Evolutionary conservation across 1,284 basidiomycete species (phyloP), one percentile per base, ranked within the genome.

Genomic region (Meripilus lineatus): DNA sequence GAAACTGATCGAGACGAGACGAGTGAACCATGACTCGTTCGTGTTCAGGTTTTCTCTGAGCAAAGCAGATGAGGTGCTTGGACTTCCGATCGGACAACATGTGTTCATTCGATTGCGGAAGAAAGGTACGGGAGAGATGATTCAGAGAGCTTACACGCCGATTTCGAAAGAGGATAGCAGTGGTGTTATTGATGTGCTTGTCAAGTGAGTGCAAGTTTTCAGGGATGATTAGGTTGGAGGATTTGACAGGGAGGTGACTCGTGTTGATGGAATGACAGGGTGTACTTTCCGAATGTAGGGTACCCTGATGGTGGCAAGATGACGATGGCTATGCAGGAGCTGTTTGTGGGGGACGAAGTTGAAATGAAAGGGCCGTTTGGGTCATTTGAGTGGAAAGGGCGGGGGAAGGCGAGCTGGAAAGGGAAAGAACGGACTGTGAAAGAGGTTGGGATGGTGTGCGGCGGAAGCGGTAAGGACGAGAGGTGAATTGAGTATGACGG

Each of bases 311-410:
- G 81, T 13, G 81, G 82, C 3, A 73, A 71, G 49, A 81, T 83
- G 77, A 72, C 79, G 1, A 65, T 65, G 24, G 72, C 69, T 1
- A 71, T 84, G 49, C 59, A 74, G 38, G 65, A 71, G 48, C 68
- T 85, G 3, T 47, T 57, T 7, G 50, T 75, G 3, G 79, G 73
- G 6, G 77, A 81, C 40, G 51, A 34, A 3, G 59, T 81, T n/a
- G 78, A 84, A 49, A 53, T 84, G 40, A 84, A 83, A 55, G 83
- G 82, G 0, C 83, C 82, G 0, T 59, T 83, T 2, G 82, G 82
- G 0, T 71, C 70, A 1, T 84, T 84, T 57, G 58, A 69, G 13
- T 83, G 77, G 71, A 57, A 68, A 4, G 77, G 78, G 0, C 50
- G 61, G 10, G 70, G 72, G 0, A 53, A 58, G 20, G 69, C 69